A percentile compares a stretch with the other conserved stretches of the same genome.
These are phyloP conservation scores for Coemansia nantahalensis DNA, from an alignment of 192 early-diverging fungal genomes.

Conservation along the genomic window DNA sequence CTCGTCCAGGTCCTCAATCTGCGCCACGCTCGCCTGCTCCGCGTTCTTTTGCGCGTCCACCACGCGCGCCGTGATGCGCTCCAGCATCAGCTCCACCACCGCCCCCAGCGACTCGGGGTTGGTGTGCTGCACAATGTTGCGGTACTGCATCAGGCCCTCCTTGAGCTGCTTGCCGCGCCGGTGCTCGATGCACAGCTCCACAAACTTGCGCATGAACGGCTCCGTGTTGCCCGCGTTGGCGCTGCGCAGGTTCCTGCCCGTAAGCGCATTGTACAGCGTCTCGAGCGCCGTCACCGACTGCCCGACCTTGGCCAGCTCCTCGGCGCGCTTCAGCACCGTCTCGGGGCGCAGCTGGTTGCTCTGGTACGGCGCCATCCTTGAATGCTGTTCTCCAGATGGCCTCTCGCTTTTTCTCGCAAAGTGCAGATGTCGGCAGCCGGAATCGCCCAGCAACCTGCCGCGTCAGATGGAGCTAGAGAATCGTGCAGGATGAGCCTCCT, in stretches of 20 bases:
- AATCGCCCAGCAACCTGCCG: no score
- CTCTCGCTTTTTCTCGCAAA: no score
- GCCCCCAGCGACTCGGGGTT: conserved; percentile 86
- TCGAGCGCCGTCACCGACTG: conserved; percentile 82
- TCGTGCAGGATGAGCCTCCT: no score
- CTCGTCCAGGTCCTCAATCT: conserved; percentile 94
- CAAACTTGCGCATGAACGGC: conserved; percentile 91
- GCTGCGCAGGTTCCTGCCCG: conserved; percentile 83
- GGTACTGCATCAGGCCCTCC: conserved; percentile 96
- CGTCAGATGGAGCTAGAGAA: no score
- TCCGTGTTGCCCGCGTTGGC: conserved; percentile 78
- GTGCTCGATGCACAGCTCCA: conserved; percentile 85
- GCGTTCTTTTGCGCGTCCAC: conserved; percentile 88
- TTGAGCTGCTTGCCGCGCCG: conserved; percentile 89
- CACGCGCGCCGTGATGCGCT: conserved; percentile 82
- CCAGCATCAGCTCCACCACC: conserved; percentile 86
- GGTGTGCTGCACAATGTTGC: conserved; percentile 97
- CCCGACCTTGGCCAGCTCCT: conserved; percentile 73
- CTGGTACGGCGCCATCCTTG: conserved; percentile 7
- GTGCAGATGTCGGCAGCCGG: no score
- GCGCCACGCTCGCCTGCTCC: conserved; percentile 79
- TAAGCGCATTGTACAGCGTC: conserved; percentile 89
- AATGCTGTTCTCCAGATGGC: no score
- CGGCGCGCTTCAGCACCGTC: conserved; percentile 84
- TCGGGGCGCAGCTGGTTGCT: conserved; percentile 58